phyloP scores from a whole-genome alignment of 371 early-diverging fungal genomes.

The Rhizopus arrhizus region DNA sequence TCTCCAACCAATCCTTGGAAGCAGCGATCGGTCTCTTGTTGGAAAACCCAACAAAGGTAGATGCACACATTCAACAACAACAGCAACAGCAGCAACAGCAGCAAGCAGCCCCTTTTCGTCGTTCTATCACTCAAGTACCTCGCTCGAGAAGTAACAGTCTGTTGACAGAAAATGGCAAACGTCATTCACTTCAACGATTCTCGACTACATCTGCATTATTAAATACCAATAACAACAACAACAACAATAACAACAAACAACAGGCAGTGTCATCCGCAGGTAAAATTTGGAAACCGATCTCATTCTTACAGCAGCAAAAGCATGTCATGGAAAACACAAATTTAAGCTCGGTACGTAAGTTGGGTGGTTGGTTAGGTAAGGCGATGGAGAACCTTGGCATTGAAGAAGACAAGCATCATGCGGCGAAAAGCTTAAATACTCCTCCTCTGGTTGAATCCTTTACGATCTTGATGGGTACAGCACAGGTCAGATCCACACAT shows the following conservation, averaged over 20 bases:
- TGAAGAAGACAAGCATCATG: slow-evolving; percentile 42
- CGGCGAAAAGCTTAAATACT: slow-evolving; percentile 5
- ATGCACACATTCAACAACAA: slow-evolving; percentile 34
- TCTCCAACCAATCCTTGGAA: slow-evolving; percentile 62
- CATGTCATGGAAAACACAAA: slow-evolving; percentile 62
- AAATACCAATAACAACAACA: slow-evolving; percentile 3
- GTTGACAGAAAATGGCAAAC: slow-evolving; percentile 20
- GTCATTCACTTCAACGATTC: slow-evolving; percentile 32
- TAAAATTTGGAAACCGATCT: slow-evolving; percentile 66
- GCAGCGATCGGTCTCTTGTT: slow-evolving; percentile 63
- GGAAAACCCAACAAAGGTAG: slow-evolving; percentile 61
- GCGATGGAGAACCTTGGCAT: slow-evolving; percentile 74
- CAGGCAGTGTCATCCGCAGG: slow-evolving; percentile 3
- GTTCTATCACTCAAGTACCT: slow-evolving; percentile 32
- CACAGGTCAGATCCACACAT: slow-evolving; percentile 72
- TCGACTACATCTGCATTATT: slow-evolving; percentile 14
- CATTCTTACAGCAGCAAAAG: slow-evolving; percentile 69
- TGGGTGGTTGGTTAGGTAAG: slow-evolving; percentile 71
- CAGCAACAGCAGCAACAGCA: not conserved
- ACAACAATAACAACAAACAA: too few species aligned
- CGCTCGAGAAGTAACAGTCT: slow-evolving; percentile 24
- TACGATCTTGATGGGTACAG: slow-evolving; percentile 71
- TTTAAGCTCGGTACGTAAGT: slow-evolving; percentile 60
- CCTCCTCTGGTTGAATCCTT: slow-evolving; percentile 71
- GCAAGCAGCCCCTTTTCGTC: slow-evolving; percentile 20